Base-by-base conservation (phyloP, 129 eudicot genomes). In the Pulicaria dysenterica region DNA sequence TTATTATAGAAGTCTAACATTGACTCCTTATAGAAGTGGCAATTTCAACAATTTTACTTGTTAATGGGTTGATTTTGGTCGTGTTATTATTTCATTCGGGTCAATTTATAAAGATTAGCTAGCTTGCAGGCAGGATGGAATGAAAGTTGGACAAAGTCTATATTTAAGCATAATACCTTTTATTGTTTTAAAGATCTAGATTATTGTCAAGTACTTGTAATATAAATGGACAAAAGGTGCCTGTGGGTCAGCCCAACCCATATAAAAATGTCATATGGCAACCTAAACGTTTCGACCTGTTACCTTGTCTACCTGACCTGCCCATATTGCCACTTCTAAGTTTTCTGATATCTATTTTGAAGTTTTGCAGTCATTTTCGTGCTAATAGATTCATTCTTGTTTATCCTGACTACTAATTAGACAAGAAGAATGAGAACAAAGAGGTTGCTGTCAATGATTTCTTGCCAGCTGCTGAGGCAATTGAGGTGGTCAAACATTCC, bases 341-440 rank as follows among this genome's bases (percentile, higher is more conserved):
- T 15, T n/a, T 36, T 16, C 3, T 36, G 58, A 59, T 58, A 8
- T 59, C 24, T 3, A 36, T 49, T 63, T 15, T 38, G 2, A 50
- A 24, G 2, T 24, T 24, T 40, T 13, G 8, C 24, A 49, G 43
- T 5, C 19, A 40, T 12, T 24, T 24, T 2, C 31, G 31, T 58
- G 47, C 16, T 70, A 56, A 11, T 15, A n/a, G 10, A 44, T 45
- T 45, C 43, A 17, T 24, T 53, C 15, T 46, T 53, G 62, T 61
- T 70, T 77, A 15, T 70, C 73, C 81, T 85, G 59, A 83, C 75
- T 11, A 50, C 19, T 45, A 34, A 73, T 41, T 49, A 92, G 98
- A 94, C 89, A 94, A 94, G 87, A 94, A 94, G 81, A 90, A 90
- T 65, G 98, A 94, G 89, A 94, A 90, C 88, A 94, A 94, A 78